Conservation (phyloP, 1,284 basidiomycete species). For the Kalmanozyma brasiliensis region DNA sequence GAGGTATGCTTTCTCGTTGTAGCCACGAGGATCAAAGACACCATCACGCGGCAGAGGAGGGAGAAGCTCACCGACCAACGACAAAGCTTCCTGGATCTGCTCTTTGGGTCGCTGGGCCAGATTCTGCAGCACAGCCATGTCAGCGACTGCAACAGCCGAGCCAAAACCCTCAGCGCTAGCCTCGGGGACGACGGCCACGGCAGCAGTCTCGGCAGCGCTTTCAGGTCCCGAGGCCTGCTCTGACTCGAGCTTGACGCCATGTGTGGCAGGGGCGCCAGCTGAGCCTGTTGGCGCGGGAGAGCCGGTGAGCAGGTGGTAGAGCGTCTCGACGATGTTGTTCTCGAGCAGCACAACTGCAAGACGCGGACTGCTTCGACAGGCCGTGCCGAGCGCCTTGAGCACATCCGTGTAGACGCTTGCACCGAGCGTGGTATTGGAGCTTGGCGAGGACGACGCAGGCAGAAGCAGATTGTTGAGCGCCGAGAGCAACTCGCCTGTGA, state of each 20-base stretch:
- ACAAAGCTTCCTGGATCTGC: slow-evolving; percentile 64
- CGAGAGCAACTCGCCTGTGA: slow-evolving; percentile 48
- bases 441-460: slow-evolving; percentile 40
- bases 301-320: slow-evolving; percentile 64
- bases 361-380: slow-evolving; percentile 55
- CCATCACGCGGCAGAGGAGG: slow-evolving; percentile 75
- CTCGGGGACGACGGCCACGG: slow-evolving; percentile 40
- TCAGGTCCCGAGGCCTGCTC: slow-evolving; percentile 27
- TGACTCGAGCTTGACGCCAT: slow-evolving; percentile 41
- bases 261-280: slow-evolving; percentile 14
- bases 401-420: slow-evolving; percentile 60
- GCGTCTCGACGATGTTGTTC: slow-evolving; percentile 63
- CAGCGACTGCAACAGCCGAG: slow-evolving; percentile 68
- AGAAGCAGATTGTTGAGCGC: slow-evolving; percentile 59
- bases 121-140: slow-evolving; percentile 98
- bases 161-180: slow-evolving; percentile 16
- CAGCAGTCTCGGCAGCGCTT: slow-evolving; percentile 42
- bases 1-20: slow-evolving; percentile 84
- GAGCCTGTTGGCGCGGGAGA: slow-evolving; percentile 49
- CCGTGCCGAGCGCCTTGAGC: slow-evolving; percentile 58
- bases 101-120: slow-evolving; percentile 95
- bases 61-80: slow-evolving; percentile 60
- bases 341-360: slow-evolving; percentile 61
- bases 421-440: slow-evolving; percentile 52
- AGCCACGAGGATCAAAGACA: slow-evolving; percentile 88